A percentile compares a stretch with the other conserved stretches of the same genome.
These are phyloP conservation scores for Viridothelium virens DNA, from an alignment of 495 filamentous ascomycete species.

Conservation along the genomic window DNA sequence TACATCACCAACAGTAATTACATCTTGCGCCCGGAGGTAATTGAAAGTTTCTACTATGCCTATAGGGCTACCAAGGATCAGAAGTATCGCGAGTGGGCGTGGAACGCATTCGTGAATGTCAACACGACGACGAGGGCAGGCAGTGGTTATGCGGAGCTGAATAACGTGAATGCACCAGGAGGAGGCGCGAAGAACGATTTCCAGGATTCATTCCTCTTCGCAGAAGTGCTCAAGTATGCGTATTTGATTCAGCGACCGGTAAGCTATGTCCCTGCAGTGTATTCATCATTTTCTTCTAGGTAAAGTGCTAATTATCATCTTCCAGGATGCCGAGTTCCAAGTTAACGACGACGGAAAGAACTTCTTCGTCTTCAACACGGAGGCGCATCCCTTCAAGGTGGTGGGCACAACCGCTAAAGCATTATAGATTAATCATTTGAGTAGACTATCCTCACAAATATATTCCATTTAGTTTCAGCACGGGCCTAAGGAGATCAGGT, in stretches of 20 bases:
- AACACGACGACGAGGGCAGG: conserved; percentile 55
- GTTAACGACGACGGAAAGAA: conserved; percentile 51
- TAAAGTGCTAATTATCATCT: background rate
- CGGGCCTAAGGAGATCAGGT: too few relatives aligned
- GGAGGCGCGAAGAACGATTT: conserved; percentile 60
- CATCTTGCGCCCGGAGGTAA: conserved; percentile 71
- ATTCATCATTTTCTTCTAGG: background rate
- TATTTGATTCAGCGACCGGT: conserved; percentile 58
- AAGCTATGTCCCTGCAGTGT: conserved; percentile 8
- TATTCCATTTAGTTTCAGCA: background rate
- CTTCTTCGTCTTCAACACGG: conserved; percentile 74
- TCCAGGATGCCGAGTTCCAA: conserved; percentile 55
- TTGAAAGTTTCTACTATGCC: conserved; percentile 85
- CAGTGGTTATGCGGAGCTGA: conserved; percentile 59
- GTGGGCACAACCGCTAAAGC: background rate
- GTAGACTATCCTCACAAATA: background rate
- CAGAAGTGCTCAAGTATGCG: conserved; percentile 81
- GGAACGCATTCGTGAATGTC: conserved; percentile 70
- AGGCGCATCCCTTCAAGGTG: conserved; percentile 70
- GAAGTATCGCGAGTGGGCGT: conserved; percentile 56
- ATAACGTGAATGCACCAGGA: conserved; percentile 53
- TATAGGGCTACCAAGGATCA: conserved; percentile 66
- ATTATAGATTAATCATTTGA: background rate
- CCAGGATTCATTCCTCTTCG: conserved; percentile 87
- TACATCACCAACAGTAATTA: conserved; percentile 60